Evolutionary conservation across 768 basidiomycete genomes (phyloP).

Genomic region (Boletus bicolor): DNA sequence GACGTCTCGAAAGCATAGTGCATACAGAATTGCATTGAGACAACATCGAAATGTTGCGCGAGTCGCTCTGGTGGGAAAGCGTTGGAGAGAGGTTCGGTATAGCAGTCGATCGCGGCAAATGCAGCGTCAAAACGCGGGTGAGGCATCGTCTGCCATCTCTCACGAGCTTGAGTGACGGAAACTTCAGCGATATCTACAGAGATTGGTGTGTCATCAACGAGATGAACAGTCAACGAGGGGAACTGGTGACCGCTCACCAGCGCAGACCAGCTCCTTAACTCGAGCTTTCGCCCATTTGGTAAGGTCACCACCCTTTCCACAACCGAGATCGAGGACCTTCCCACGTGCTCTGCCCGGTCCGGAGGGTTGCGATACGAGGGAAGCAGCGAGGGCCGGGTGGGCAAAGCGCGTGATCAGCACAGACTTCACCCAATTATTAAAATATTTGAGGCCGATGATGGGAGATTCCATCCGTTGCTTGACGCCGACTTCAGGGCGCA

Average conservation of each 20-base stretch:
- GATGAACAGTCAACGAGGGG: neutral
- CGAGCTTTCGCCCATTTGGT: conserved; percentile 92
- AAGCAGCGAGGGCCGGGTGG: conserved; percentile 58
- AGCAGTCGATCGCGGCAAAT: conserved; percentile 90
- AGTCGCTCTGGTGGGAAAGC: conserved; percentile 64
- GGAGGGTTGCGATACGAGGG: conserved; percentile 27
- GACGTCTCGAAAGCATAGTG: conserved; percentile 98
- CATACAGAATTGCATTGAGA: conserved; percentile 99
- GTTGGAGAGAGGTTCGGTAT: conserved; percentile 63
- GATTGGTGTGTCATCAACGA: neutral
- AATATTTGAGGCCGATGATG: conserved; percentile 94
- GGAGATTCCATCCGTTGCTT: conserved; percentile 82
- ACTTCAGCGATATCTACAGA: conserved; percentile 79
- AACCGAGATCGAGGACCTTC: conserved; percentile 93
- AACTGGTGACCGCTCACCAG: conserved; percentile 53
- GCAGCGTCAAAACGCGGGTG: conserved; percentile 65
- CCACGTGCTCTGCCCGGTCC: conserved; percentile 42
- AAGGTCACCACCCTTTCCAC: conserved; percentile 98
- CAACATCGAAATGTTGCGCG: conserved; percentile 80
- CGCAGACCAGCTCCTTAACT: conserved; percentile 73
- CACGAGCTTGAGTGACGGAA: conserved; percentile 85
- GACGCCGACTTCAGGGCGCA: conserved; percentile 87
- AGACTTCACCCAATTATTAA: conserved; percentile 99
- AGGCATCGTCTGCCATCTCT: conserved; percentile 57
- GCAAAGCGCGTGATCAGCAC: conserved; percentile 92